Evolutionary conservation across 108 stramenopile species (phyloP).

Genomic region (Pseudonitzschia pungens): DNA sequence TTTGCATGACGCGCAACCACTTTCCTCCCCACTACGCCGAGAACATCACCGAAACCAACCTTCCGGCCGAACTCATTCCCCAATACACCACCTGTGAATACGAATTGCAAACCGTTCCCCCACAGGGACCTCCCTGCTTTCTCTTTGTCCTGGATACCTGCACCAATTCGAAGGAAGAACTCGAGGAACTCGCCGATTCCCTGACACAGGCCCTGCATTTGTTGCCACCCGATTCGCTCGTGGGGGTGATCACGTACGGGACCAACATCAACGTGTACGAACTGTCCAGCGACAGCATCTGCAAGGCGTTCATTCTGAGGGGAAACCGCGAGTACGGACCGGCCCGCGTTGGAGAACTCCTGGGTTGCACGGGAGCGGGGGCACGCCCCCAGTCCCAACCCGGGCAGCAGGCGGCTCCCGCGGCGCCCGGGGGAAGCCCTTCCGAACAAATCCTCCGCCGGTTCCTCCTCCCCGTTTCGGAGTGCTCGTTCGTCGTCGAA

Average conservation of each 20-base stretch:
- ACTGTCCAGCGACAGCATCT: conserved; percentile 89
- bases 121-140: conserved; percentile 93
- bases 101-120: conserved; percentile 86
- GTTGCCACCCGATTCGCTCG: conserved; percentile 92
- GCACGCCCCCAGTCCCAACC: conserved; percentile 42
- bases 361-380: conserved; percentile 63
- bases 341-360: conserved; percentile 80
- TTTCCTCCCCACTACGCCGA: conserved; percentile 99
- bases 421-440: conserved; percentile 46
- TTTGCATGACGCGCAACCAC: conserved; percentile 97
- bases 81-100: conserved; percentile 99
- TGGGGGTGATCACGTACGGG: conserved; percentile 97
- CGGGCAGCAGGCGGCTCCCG: conserved; percentile 30
- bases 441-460: conserved; percentile 74
- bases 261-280: conserved; percentile 98
- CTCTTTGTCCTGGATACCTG: conserved; percentile 97
- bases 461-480: conserved; percentile 93
- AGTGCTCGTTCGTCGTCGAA: conserved; percentile 92
- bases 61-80: conserved; percentile 98
- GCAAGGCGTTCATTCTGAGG: conserved; percentile 92
- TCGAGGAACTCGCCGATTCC: conserved; percentile 93
- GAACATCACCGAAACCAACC: conserved; percentile 95
- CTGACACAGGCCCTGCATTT: conserved; percentile 91
- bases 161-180: conserved; percentile 86
- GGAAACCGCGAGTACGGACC: conserved; percentile 90